Evolutionary conservation across 202 grass and related monocot genomes (phyloP), one percentile per base, ranked within the genome.

Genomic region (Zoysia matrella): DNA sequence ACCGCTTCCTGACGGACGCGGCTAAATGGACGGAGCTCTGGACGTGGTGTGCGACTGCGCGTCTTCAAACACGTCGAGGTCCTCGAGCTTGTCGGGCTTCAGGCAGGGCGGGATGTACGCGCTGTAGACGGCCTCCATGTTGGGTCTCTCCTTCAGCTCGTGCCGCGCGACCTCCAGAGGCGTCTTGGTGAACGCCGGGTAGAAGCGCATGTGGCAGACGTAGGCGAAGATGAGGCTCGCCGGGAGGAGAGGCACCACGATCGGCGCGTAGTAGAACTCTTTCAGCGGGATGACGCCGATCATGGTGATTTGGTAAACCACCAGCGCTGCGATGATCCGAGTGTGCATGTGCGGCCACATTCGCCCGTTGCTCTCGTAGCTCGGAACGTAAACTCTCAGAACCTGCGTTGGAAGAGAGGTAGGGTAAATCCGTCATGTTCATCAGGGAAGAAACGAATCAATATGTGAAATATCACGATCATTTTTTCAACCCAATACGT

Each of bases 321-420:
- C 52, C 22, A 99, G 84, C 79, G 91, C 67, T 14, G 80, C 77
- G 5, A 96, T n/a, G 71, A 99, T 87, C 54, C 93, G 86, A 0
- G 78, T 80, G 71, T 99, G 92, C 77, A 99, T 90, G 89, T 99
- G 96, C 41, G 96, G 91, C 96, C 96, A 99, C 93, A 96, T 95
- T 73, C 91, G 85, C 0, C 96, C 96, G 0, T 94, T 87, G 83
- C 96, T 94, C 91, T 99, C 96, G 0, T 83, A 96, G 65, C 47
- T 87, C 2, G 85, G 93, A 50, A 92, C 77, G 47, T 92, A 93
- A 63, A 96, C 91, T 90, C 93, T 90, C 41, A 99, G 16, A 49
- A 84, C 83, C 93, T 99, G 78, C 49, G 72, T 67, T 18, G 6
- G 75, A 68, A 46, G 22, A 90, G 8, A 72, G 56, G 49, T 18